Percentiles rank a stretch among this genome's conserved stretches.
Conservation (phyloP, 768 basidiomycete genomes). For the Cytidiella melzeri region DNA sequence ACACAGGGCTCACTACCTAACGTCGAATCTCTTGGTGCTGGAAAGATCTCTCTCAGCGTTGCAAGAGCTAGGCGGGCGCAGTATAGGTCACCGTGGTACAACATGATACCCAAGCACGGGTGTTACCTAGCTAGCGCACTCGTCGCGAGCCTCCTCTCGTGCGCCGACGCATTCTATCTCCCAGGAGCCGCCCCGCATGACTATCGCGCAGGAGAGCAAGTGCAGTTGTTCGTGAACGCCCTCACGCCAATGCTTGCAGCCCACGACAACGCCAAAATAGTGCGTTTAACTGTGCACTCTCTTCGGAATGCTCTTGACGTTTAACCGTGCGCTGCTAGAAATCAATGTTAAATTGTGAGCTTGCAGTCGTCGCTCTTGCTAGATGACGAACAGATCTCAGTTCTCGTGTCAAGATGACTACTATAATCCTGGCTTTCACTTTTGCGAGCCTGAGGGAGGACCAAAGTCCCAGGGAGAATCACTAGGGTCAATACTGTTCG, state of each 20-base stretch:
- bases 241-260: constrained; percentile 79
- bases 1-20: too few relatives aligned
- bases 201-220: constrained; percentile 66
- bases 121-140: constrained; percentile 14
- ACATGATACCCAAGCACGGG: constrained; percentile 14
- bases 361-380: too few relatives aligned
- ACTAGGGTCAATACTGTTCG: constrained; percentile 91
- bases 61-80: too few relatives aligned
- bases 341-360: constrained; percentile 82
- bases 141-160: constrained; percentile 17
- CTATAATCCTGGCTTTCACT: constrained; percentile 80
- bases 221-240: constrained; percentile 81
- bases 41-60: too few relatives aligned
- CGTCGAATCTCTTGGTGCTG: too few relatives aligned
- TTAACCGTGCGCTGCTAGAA: constrained; percentile 40
- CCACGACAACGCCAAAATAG: constrained; percentile 66
- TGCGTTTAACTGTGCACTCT: constrained; percentile 30
- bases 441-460: constrained; percentile 77
- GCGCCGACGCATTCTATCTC: constrained; percentile 72
- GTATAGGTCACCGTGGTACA: not conserved
- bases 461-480: constrained; percentile 74
- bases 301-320: not conserved
- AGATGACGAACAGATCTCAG: constrained; percentile 1
- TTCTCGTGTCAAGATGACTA: constrained; percentile 65
- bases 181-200: constrained; percentile 87